A percentile compares a stretch with the other conserved stretches of the same genome.
Conservation (phyloP, 495 filamentous ascomycete species). For the Penicillium macrosclerotiorum region DNA sequence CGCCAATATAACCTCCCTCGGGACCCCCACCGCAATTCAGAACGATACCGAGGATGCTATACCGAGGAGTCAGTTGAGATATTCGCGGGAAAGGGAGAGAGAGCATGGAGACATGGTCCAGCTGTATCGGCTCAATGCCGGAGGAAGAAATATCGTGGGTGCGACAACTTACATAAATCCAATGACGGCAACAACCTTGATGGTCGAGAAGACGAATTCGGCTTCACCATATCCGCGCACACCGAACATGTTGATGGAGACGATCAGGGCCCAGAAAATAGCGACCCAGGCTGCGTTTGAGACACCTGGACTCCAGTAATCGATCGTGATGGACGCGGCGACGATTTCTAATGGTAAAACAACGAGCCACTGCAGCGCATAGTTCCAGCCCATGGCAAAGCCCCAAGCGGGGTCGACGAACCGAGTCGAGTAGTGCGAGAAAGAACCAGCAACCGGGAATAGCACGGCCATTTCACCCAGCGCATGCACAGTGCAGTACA, state of each 20-base stretch:
- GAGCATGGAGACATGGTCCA: background rate
- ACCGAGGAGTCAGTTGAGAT: conserved; percentile 18
- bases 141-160: background rate
- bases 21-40: conserved; percentile 79
- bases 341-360: conserved; percentile 89
- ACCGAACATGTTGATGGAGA: conserved; percentile 81
- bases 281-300: conserved; percentile 81
- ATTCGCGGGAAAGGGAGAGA: no score
- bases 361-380: conserved; percentile 90
- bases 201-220: conserved; percentile 80
- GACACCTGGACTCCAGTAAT: conserved; percentile 71
- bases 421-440: conserved; percentile 86
- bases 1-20: conserved; percentile 75
- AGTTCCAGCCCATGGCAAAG: conserved; percentile 99
- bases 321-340: conserved; percentile 82
- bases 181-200: conserved; percentile 85
- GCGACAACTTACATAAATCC: conserved; percentile 73
- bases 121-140: background rate
- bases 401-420: conserved; percentile 96
- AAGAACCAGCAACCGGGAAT: conserved; percentile 90
- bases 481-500: conserved; percentile 89
- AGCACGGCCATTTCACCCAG: conserved; percentile 89
- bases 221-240: conserved; percentile 89
- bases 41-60: conserved; percentile 72
- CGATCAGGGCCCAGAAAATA: conserved; percentile 72